Evolutionary conservation across 2,329 filamentous ascomycete species (phyloP).

Genomic region (Sordariomycetes sp.): DNA sequence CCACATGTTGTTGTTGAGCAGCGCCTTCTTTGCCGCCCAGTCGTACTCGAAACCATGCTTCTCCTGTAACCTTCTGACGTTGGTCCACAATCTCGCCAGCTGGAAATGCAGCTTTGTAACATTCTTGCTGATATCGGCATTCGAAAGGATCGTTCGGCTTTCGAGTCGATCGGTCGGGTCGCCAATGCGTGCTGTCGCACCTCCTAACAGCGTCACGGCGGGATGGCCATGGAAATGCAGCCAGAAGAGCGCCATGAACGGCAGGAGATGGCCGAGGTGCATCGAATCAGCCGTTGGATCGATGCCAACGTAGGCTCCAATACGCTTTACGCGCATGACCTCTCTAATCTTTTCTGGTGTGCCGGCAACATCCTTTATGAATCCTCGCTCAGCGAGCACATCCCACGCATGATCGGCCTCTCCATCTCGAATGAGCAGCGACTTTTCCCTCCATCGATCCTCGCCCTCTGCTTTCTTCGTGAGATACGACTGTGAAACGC

Average conservation of each 20-base stretch:
- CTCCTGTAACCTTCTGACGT: slow-evolving; percentile 57
- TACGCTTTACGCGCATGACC: slow-evolving; percentile 54
- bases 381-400: slow-evolving; percentile 61
- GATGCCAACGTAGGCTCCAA: slow-evolving; percentile 71
- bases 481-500: slow-evolving; percentile 30
- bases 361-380: slow-evolving; percentile 65
- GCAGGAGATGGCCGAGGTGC: slow-evolving; percentile 72
- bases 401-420: slow-evolving; percentile 47
- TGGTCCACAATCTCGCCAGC: slow-evolving; percentile 62
- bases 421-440: slow-evolving; percentile 38
- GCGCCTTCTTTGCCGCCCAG: slow-evolving; percentile 55
- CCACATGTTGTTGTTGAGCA: slow-evolving; percentile 82
- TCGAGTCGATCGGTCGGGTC: slow-evolving; percentile 66
- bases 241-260: slow-evolving; percentile 79
- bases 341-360: slow-evolving; percentile 46
- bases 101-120: slow-evolving; percentile 61
- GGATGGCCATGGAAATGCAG: slow-evolving; percentile 69
- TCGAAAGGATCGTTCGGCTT: slow-evolving; percentile 45
- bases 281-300: slow-evolving; percentile 74
- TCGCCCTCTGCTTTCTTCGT: slow-evolving; percentile 32
- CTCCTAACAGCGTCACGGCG: slow-evolving; percentile 59
- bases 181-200: slow-evolving; percentile 68
- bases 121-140: slow-evolving; percentile 49
- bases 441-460: slow-evolving; percentile 36
- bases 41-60: slow-evolving; percentile 56